These are phyloP conservation scores for Dendrobium chrysotoxum DNA, from an alignment of 106 monocot species.

Conservation along the genomic window DNA sequence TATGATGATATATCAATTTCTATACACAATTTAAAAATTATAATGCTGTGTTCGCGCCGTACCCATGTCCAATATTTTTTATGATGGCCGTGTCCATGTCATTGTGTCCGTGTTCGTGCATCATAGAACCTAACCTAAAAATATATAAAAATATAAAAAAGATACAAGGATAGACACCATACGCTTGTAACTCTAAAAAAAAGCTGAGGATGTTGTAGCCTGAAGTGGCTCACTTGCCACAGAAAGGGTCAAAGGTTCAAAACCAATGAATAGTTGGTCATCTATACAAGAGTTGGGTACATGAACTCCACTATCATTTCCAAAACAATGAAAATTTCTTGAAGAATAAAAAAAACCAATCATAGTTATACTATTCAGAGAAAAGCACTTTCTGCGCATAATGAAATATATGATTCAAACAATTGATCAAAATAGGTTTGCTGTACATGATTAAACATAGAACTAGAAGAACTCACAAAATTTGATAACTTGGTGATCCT, in stretches of 20 bases:
- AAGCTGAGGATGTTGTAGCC: neutral
- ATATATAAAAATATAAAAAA: no score
- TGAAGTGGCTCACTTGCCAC: neutral
- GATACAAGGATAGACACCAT: neutral
- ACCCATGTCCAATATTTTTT: no score
- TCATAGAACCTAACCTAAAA: neutral
- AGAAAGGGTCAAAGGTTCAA: neutral
- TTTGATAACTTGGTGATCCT: constrained; percentile 33
- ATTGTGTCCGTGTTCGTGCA: no score
- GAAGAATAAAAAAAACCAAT: neutral
- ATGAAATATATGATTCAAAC: neutral
- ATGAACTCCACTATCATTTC: neutral
- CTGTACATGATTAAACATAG: neutral
- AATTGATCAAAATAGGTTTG: neutral
- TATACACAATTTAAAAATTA: no score
- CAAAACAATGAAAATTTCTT: neutral
- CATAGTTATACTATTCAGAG: neutral
- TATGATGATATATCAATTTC: no score
- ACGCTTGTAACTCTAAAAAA: neutral
- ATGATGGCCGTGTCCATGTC: no score
- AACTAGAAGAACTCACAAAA: constrained; percentile 10
- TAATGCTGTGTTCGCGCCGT: no score
- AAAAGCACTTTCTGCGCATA: neutral
- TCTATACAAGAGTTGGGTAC: neutral
- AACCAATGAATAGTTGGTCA: neutral